These are phyloP conservation scores for Rosa multiflora DNA, from an alignment of 306 rosid genomes.

Conservation along the genomic window DNA sequence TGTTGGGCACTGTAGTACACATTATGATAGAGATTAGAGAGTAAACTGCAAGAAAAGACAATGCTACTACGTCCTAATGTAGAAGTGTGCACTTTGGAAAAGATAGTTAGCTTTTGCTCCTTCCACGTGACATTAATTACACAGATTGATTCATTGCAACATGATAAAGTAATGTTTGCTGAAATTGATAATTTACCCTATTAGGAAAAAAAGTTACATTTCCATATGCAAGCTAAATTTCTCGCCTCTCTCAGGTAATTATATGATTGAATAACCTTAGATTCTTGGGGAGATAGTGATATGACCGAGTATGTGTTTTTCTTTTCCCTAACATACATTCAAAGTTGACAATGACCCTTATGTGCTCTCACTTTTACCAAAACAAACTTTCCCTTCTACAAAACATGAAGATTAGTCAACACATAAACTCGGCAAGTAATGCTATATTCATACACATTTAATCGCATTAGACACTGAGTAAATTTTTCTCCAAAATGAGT, in stretches of 20 bases:
- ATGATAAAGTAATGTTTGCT: constrained; percentile 6
- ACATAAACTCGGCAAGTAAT: not conserved
- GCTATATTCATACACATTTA: not conserved
- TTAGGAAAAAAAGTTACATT: not conserved
- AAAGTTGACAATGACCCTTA: constrained; percentile 1
- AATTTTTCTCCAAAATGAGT: too few species aligned
- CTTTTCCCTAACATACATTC: constrained; percentile 20
- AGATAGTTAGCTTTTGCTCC: not conserved
- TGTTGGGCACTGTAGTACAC: not conserved
- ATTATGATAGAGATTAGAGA: not conserved
- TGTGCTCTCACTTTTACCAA: not conserved
- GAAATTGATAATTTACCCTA: not conserved
- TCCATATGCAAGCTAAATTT: not conserved
- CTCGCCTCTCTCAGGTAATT: not conserved
- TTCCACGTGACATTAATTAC: not conserved
- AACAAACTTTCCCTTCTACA: constrained; percentile 5
- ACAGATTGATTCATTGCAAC: constrained; percentile 7
- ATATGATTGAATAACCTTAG: not conserved
- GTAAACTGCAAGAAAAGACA: not conserved
- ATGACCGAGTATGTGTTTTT: constrained; percentile 23
- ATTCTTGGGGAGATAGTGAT: not conserved
- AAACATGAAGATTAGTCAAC: not conserved
- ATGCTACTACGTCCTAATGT: not conserved
- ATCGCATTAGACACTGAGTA: not conserved
- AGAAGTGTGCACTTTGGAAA: too few species aligned